These are phyloP conservation scores for Umbilicaria muhlenbergii DNA, from an alignment of 495 filamentous ascomycete species.

Conservation along the genomic window DNA sequence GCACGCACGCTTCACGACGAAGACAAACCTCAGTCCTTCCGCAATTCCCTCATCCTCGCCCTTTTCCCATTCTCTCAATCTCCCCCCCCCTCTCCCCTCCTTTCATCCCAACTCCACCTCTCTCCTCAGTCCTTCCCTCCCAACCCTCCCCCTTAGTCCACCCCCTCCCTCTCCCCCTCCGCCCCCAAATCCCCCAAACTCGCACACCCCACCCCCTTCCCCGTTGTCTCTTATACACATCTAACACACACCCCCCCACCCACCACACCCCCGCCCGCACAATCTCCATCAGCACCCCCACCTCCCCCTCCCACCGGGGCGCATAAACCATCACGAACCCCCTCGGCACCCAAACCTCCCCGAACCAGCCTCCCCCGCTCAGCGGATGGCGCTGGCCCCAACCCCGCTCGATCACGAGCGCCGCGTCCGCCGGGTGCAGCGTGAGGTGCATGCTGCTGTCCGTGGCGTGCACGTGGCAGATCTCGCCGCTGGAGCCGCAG, in stretches of 20 bases:
- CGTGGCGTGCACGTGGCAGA: constrained; percentile 62
- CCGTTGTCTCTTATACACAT: constrained; percentile 43
- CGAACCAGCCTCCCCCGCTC: constrained; percentile 26
- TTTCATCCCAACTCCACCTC: neutral
- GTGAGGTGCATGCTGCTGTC: constrained; percentile 66
- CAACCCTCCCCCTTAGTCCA: constrained; percentile 1
- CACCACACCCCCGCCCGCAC: constrained; percentile 57
- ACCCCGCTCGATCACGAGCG: constrained; percentile 56
- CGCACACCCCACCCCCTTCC: constrained; percentile 30
- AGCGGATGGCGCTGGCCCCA: constrained; percentile 88
- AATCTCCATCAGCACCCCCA: constrained; percentile 52
- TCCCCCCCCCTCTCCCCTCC: neutral
- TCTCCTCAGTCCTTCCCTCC: neutral
- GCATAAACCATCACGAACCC: constrained; percentile 79
- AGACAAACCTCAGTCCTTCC: no score
- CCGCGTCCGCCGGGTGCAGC: constrained; percentile 65
- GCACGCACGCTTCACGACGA: no score
- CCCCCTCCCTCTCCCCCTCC: constrained; percentile 9
- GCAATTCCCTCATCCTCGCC: no score
- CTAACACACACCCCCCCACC: constrained; percentile 28
- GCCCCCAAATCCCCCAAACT: neutral
- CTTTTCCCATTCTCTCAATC: constrained; percentile 1
- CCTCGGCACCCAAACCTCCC: constrained; percentile 39
- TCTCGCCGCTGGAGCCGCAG: constrained; percentile 46
- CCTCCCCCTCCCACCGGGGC: constrained; percentile 51